Evolutionary conservation across 352 stramenopile species (phyloP), one percentile per base, ranked within the genome.

Genomic region (Globisporangium megalacanthum): DNA sequence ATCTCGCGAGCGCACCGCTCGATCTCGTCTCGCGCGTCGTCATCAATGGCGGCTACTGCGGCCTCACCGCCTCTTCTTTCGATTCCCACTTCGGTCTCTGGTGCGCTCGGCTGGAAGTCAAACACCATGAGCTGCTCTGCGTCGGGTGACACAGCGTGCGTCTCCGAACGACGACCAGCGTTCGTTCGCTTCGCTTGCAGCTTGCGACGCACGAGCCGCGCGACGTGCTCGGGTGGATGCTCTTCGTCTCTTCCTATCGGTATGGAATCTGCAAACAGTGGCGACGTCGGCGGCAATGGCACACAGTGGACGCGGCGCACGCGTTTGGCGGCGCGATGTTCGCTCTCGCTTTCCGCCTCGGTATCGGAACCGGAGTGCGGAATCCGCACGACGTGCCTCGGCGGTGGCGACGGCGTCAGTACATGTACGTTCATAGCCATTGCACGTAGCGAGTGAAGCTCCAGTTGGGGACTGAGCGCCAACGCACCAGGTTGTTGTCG

Each of bases 131-230:
- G 25, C 9, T 42, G 22, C 22, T 42, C 36, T 0, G 13, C 22
- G 10, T 49, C 11, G 19, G 22, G 33, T 22, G 19, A 19, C n/a
- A 9, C 17, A 4, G 42, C 9, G n/a, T 19, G 17, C n/a, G 10
- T 13, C 6, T 6, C n/a, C 6, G 5, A 19, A 19, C n/a, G 11
- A 9, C 42, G 42, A 9, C 42, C 42, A 10, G 42, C 42, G 42
- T 48, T 53, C 46, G 55, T 25, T 13, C 31, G 36, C 14, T 60
- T 60, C 19, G 22, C 13, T 22, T 49, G 46, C 22, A 54, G 55
- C 55, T 60, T 60, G 25, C 55, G 45, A 35, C 55, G 55, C 17
- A 60, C 46, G 13, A 60, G 35, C 1, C 55, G 55, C 46, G 14
- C 33, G 45, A 54, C 55, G 52, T 39, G 45, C 45, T 46, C 33